Evolutionary conservation across 73 alveolate species (phyloP).

Genomic region (Paramecium bursaria): DNA sequence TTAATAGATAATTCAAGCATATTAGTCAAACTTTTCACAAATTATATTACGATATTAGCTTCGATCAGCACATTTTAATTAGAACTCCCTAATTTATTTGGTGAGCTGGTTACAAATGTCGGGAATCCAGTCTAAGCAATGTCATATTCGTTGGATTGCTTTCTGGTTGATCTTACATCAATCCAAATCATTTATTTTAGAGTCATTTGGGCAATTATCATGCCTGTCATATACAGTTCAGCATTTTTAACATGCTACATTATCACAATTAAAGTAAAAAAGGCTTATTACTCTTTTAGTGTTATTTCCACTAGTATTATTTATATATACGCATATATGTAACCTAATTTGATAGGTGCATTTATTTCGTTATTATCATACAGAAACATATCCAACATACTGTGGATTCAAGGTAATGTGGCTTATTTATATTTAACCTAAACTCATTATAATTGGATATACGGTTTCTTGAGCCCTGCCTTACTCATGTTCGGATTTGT

Average conservation of each 20-base stretch:
- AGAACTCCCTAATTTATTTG: no score
- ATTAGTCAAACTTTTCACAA: no score
- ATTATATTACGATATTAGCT: no score
- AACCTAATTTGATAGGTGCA: background rate
- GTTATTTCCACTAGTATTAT: background rate
- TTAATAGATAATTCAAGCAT: no score
- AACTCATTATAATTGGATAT: background rate
- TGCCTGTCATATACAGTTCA: background rate
- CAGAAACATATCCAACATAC: background rate
- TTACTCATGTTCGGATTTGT: background rate
- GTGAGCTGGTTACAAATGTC: no score
- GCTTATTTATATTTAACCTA: background rate
- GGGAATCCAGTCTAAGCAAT: background rate
- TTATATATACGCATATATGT: no score
- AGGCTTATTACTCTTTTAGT: background rate
- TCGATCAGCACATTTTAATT: no score
- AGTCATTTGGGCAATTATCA: background rate
- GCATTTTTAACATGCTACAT: background rate
- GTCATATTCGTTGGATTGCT: background rate
- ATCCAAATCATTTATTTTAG: no score
- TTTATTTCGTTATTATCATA: background rate
- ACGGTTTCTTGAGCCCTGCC: slow-evolving; percentile 1
- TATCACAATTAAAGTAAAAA: no score
- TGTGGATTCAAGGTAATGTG: background rate
- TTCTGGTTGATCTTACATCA: background rate